Conservation (phyloP, 306 rosid genomes). For the Corylus americana region DNA sequence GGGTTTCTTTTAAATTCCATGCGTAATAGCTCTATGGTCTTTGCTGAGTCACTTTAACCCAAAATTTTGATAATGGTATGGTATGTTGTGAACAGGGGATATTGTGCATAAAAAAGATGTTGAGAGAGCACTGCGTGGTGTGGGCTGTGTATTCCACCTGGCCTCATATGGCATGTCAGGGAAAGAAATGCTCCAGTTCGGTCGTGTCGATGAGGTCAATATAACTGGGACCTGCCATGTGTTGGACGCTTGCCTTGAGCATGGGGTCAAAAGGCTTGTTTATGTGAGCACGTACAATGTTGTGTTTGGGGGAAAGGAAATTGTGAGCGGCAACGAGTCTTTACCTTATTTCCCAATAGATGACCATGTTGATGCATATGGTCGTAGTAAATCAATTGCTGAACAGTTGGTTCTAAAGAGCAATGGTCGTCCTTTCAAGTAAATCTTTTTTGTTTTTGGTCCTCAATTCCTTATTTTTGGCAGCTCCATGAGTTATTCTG, state of each 20-base stretch:
- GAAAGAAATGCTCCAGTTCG: conserved; percentile 83
- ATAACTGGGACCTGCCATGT: conserved; percentile 82
- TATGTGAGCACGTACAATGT: conserved; percentile 88
- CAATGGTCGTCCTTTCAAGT: conserved; percentile 75
- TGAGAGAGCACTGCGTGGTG: conserved; percentile 64
- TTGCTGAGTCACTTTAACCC: background rate
- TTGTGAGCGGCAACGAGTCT: conserved; percentile 72
- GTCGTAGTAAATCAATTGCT: conserved; percentile 85
- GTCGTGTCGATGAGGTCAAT: conserved; percentile 77
- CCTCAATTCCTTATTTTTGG: background rate
- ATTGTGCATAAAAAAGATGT: conserved; percentile 65
- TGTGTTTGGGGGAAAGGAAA: conserved; percentile 73
- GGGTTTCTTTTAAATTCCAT: background rate
- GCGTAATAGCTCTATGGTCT: background rate
- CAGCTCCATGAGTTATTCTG: background rate
- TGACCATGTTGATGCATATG: conserved; percentile 68
- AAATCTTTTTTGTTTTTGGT: background rate
- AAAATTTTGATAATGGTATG: background rate
- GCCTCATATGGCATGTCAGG: conserved; percentile 93
- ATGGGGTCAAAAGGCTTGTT: conserved; percentile 65
- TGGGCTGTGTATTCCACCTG: conserved; percentile 81
- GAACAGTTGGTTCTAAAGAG: conserved; percentile 84
- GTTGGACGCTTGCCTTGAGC: conserved; percentile 71
- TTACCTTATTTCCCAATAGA: conserved; percentile 81
- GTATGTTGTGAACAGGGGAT: conserved; percentile 47